These are phyloP conservation scores for Pseudozyma pruni DNA, from an alignment of 1,284 basidiomycete species.

Conservation along the genomic window DNA sequence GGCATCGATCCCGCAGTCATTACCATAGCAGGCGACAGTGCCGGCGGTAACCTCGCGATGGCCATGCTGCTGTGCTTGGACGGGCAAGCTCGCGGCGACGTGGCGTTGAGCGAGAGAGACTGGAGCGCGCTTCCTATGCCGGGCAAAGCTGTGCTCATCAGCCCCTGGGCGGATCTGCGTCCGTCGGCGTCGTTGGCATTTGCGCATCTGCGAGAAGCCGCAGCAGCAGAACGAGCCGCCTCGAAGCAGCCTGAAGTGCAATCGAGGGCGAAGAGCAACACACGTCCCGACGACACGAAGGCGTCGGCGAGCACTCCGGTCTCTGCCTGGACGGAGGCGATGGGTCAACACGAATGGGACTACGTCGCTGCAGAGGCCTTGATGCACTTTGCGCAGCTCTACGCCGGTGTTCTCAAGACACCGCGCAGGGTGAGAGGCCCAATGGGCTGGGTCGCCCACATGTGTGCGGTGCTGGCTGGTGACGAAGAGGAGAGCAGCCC, in stretches of 20 bases:
- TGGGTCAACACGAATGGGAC: slow-evolving; percentile 60
- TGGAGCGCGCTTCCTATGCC: slow-evolving; percentile 63
- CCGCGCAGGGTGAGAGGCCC: slow-evolving; percentile 63
- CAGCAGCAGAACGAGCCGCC: slow-evolving; percentile 2
- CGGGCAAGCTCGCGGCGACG: slow-evolving; percentile 50
- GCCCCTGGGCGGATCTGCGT: slow-evolving; percentile 65
- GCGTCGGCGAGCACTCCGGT: slow-evolving; percentile 1
- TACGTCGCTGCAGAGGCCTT: slow-evolving; percentile 63
- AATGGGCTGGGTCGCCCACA: slow-evolving; percentile 60
- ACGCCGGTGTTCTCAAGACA: slow-evolving; percentile 56
- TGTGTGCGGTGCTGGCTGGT: slow-evolving; percentile 55
- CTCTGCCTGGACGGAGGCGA: slow-evolving; percentile 51
- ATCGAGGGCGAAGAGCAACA: background rate
- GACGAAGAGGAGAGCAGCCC: slow-evolving; percentile 15
- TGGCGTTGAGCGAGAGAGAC: slow-evolving; percentile 50
- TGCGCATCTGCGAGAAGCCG: slow-evolving; percentile 42
- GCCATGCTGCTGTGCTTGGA: slow-evolving; percentile 59
- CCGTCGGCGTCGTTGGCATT: slow-evolving; percentile 53
- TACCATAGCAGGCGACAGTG: slow-evolving; percentile 64
- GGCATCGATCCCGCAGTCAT: slow-evolving; percentile 54
- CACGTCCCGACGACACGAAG: background rate
- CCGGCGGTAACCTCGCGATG: slow-evolving; percentile 64
- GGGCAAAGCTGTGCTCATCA: slow-evolving; percentile 62
- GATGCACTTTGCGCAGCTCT: slow-evolving; percentile 66
- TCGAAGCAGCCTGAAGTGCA: background rate